Base-by-base conservation (phyloP, 2,329 filamentous ascomycete species). In the Colletotrichum sp. region DNA sequence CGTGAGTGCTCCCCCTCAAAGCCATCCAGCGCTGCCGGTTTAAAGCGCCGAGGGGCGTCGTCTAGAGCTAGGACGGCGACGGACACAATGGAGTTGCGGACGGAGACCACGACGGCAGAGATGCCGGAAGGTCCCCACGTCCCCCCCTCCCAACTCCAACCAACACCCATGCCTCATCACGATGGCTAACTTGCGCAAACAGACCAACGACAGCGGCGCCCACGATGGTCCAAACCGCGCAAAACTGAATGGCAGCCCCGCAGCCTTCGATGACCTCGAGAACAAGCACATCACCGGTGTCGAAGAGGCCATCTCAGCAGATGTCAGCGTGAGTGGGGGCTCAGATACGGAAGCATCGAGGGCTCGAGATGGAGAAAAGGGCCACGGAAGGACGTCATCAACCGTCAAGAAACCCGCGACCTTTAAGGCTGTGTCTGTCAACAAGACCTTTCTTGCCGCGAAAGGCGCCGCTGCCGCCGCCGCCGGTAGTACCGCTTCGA, bases 391-490 rank as follows among this genome's bases (percentile, higher is more conserved):
- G 74, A 87, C 87, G 10, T 87, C 88, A 78, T 89, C 93, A 77
- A 81, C 92, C 5, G 87, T 92, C 77, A 96, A 94, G 89, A 96
- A 95, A 84, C 92, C 93, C 24, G 87, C 93, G 21, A 93, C 92
- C 15, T 97, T 98, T 89, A 98, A 97, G 85, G 92, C 95, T 21
- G 94, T 97, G 64, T 96, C 94, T 7, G 94, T 96, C 79, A 96
- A 96, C 79, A 96, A 94, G 85, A 95, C 92, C 59, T 98, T 96
- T 82, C 88, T 97, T 43, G 92, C 91, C n/a, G 91, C 94, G 76
- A 96, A 96, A 84, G 89, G 86, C 61, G 82, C 88, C 21, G 83
- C 84, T 70, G 83, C 82, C 76, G 81, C 86, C 10, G 83, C 87
- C 24, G 81, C 89, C 71, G 43, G 43, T 24, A 21, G n/a, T 52